A percentile compares a stretch with the other conserved stretches of the same genome.
Conservation (phyloP, 257 asterid genomes). For the Ilex aquifolium region DNA sequence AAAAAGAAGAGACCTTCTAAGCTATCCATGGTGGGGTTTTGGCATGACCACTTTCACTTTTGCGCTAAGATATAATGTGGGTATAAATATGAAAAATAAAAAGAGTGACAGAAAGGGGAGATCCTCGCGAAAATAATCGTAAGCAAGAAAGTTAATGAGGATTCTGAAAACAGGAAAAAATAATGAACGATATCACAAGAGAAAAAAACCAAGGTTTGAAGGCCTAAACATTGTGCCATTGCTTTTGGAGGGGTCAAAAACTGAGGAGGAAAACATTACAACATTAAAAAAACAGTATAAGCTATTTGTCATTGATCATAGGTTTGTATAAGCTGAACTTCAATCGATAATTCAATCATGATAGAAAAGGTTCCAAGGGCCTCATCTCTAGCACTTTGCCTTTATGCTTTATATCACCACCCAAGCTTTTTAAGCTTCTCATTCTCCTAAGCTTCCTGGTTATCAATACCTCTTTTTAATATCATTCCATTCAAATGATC, state of each 20-base stretch:
- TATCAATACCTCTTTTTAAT: slow-evolving; percentile 24
- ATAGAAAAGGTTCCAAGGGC: slow-evolving; percentile 29
- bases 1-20: no score
- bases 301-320: slow-evolving; percentile 12
- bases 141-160: neutral
- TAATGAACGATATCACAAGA: neutral
- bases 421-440: slow-evolving; percentile 26
- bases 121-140: slow-evolving; percentile 1
- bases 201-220: no score
- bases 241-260: neutral
- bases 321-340: no score
- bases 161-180: neutral
- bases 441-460: slow-evolving; percentile 11
- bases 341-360: slow-evolving; percentile 31
- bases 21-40: neutral
- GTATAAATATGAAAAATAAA: slow-evolving; percentile 1
- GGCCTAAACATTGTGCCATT: no score
- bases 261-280: neutral
- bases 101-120: slow-evolving; percentile 3
- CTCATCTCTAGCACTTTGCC: slow-evolving; percentile 32
- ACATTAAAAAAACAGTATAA: neutral
- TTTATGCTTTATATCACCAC: slow-evolving; percentile 20
- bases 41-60: neutral
- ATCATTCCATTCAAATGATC: slow-evolving; percentile 20
- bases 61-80: neutral